These are phyloP conservation scores for Naumovozyma dairenensis DNA, from an alignment of 805 yeast genomes.

Conservation along the genomic window DNA sequence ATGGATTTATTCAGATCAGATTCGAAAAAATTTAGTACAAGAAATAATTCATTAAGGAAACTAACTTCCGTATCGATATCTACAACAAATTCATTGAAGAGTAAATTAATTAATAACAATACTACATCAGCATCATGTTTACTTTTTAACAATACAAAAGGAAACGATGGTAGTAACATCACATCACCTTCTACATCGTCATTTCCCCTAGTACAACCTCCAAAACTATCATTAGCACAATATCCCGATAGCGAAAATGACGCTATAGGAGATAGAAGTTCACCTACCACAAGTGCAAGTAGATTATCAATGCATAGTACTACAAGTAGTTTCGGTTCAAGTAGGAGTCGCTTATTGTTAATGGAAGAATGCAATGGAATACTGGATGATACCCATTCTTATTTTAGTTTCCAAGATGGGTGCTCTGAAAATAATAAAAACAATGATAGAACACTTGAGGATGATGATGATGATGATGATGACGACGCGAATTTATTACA, in stretches of 20 bases:
- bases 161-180: not conserved
- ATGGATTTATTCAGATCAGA: constrained; percentile 42
- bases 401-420: constrained; percentile 13
- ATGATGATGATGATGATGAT: not conserved
- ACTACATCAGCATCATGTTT: not conserved
- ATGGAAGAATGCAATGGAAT: constrained; percentile 12
- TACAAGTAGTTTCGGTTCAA: constrained; percentile 15
- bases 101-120: no score
- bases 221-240: constrained; percentile 16
- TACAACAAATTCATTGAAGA: no score
- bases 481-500: not conserved
- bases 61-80: constrained; percentile 11
- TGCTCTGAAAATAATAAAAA: constrained; percentile 6
- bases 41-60: constrained; percentile 28
- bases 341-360: constrained; percentile 9
- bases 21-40: constrained; percentile 28
- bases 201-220: constrained; percentile 19
- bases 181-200: not conserved
- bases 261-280: constrained; percentile 4
- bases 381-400: constrained; percentile 7
- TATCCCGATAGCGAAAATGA: constrained; percentile 6
- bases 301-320: constrained; percentile 7
- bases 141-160: not conserved
- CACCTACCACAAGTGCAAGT: not conserved
- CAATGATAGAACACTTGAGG: not conserved